Percentiles rank a stretch among this genome's conserved stretches.
phyloP scores from a whole-genome alignment of 2,329 filamentous ascomycete genomes.

The Orbilia javanica region DNA sequence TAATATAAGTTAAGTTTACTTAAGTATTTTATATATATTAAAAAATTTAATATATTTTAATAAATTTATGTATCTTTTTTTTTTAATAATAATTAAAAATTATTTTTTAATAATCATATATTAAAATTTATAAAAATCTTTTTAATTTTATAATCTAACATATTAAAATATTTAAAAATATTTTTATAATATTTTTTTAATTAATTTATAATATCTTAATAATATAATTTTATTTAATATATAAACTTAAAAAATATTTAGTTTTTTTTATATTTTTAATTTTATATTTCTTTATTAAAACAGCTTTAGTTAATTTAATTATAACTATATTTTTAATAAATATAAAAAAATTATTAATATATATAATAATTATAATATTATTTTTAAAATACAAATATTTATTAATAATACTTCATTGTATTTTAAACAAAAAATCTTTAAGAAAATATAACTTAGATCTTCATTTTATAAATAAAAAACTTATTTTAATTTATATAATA shows the following conservation, averaged over 20 bases:
- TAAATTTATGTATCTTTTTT: background rate
- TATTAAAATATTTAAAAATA: background rate
- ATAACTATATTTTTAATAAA: background rate
- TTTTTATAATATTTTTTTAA: background rate
- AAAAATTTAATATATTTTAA: background rate
- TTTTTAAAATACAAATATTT: background rate
- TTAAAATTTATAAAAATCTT: background rate
- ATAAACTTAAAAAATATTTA: background rate
- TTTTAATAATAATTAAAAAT: background rate
- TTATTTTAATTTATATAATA: background rate
- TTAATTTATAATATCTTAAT: background rate
- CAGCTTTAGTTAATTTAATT: background rate
- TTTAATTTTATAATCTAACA: background rate
- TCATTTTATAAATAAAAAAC: background rate
- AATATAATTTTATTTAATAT: background rate
- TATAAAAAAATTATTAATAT: background rate
- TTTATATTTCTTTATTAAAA: background rate
- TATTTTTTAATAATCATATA: background rate
- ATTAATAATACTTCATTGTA: background rate
- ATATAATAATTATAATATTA: background rate
- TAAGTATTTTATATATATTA: background rate
- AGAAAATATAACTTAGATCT: background rate
- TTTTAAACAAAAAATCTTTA: background rate
- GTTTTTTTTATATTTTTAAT: constrained; percentile 3
- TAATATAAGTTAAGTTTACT: background rate